Evolutionary conservation across 1,284 basidiomycete species (phyloP).

Genomic region (Sanghuangporus baumii): DNA sequence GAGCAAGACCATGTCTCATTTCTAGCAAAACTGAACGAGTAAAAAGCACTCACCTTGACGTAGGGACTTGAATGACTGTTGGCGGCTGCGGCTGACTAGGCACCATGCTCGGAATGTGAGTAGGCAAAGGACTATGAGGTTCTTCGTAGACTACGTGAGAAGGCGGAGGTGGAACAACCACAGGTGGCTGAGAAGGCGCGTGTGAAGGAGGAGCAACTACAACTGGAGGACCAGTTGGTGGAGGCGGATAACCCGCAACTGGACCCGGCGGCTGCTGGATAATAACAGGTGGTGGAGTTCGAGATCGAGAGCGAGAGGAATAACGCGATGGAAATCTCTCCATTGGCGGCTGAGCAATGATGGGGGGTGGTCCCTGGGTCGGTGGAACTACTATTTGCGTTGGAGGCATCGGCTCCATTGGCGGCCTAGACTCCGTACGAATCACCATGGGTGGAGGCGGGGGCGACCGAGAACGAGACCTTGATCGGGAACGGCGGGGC

Average conservation of each 20-base stretch:
- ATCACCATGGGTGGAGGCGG: constrained; percentile 14
- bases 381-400: background rate
- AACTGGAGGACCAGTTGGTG: constrained; percentile 1
- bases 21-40: background rate
- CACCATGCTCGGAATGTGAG: background rate
- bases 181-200: background rate
- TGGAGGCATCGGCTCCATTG: background rate
- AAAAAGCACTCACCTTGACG: background rate
- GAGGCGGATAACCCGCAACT: background rate
- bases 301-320: constrained; percentile 1
- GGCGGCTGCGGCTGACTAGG: background rate
- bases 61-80: background rate
- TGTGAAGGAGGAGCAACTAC: constrained; percentile 1
- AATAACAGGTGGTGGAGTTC: constrained; percentile 9
- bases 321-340: constrained; percentile 14
- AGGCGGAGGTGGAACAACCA: constrained; percentile 6
- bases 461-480: constrained; percentile 13
- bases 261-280: background rate
- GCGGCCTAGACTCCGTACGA: background rate
- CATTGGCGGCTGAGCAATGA: background rate
- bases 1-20: background rate
- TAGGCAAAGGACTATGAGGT: constrained; percentile 18
- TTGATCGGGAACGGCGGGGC: background rate
- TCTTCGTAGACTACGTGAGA: background rate
- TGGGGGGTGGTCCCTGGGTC: background rate